Percentiles rank a stretch among this genome's conserved stretches.
Evolutionary conservation across 305 asterid genomes (phyloP).

Genomic region (Solanum aculeatissimum): DNA sequence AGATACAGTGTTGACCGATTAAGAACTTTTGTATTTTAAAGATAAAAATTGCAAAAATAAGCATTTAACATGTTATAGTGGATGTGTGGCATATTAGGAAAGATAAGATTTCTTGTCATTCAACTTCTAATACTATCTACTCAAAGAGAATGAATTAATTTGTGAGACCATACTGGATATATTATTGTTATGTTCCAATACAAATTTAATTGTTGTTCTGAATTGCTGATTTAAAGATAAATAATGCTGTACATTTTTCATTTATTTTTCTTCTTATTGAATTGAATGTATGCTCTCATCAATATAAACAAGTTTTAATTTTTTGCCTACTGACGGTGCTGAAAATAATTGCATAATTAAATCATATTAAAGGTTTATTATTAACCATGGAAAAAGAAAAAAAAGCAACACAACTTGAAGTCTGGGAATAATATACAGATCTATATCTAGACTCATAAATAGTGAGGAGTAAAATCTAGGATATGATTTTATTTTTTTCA

Average conservation of each 20-base stretch:
- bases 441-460: background rate
- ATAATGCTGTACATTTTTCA: background rate
- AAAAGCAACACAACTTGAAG: background rate
- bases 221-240: background rate
- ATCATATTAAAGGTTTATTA: background rate
- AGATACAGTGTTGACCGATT: too few relatives aligned
- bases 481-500: background rate
- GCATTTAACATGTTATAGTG: too few relatives aligned
- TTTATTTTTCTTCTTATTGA: background rate
- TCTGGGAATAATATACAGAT: background rate
- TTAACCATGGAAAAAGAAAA: background rate
- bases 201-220: background rate
- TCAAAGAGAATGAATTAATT: too few relatives aligned
- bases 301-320: background rate
- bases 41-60: too few relatives aligned
- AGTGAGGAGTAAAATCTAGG: background rate
- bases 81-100: too few relatives aligned
- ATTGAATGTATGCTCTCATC: background rate
- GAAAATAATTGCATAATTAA: background rate
- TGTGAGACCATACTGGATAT: too few relatives aligned
- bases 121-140: too few relatives aligned
- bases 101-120: too few relatives aligned
- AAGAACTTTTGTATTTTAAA: too few relatives aligned
- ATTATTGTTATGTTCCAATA: background rate
- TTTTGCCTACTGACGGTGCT: background rate